Evolutionary conservation across 2,329 filamentous ascomycete genomes (phyloP), one percentile per base, ranked within the genome.

Genomic region (Cladophialophora chaetospira): DNA sequence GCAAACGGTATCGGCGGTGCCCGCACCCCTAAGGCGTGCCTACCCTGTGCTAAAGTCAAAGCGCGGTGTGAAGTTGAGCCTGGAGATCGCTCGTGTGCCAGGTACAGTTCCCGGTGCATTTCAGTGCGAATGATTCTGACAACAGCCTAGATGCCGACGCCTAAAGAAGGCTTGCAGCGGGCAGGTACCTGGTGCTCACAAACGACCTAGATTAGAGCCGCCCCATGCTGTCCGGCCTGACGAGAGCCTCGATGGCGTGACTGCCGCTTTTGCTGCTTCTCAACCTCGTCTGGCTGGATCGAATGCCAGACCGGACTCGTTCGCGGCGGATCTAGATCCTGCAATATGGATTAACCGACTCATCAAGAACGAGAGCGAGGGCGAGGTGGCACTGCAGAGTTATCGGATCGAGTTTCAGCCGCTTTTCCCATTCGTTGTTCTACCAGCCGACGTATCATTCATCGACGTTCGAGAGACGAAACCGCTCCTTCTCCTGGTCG

Each of bases 401-500:
- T 55, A 36, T 21, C 52, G 52, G 10, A n/a, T n/a, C n/a, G 50
- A 56, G 33, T 65, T 70, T 58, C 23, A 61, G 2, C 61, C 57
- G 3, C 46, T 64, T 1, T 68, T 66, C 40, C 68, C 68, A 1
- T 69, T 68, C 28, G 33, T 70, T 2, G 38, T 62, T 25, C 57
- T 67, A 2, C 58, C 63, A 4, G 9, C 49, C 2, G 9, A 56
- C 23, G 28, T 63, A 15, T 64, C 60, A 1, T 55, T 51, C 5
- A 44, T 60, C 11, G 60, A 66, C 13, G 47, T 63, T 1, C 44
- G 45, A n/a, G 43, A 60, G 29, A 47, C 69, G 10, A 65, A 66
- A 17, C 71, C 70, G 0, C 70, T 74, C 33, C 62, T 73, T 1
- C 71, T 74, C 36, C 66, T 72, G 35, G 63, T 68, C 5, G 65